phyloP scores from a whole-genome alignment of 2,329 filamentous ascomycete species.

The Amylocarpus encephaloides region DNA sequence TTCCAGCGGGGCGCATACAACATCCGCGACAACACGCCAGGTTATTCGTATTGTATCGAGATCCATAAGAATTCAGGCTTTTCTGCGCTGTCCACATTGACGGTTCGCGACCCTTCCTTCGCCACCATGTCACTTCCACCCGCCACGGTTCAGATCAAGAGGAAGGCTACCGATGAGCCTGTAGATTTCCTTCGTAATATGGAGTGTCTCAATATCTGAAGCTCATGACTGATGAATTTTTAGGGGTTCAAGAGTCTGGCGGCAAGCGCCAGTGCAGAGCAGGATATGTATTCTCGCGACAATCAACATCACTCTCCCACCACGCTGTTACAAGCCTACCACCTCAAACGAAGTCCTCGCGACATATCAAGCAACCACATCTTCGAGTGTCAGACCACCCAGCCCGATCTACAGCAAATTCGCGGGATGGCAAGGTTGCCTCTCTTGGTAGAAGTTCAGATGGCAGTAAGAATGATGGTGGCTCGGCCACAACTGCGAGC shows the following conservation, averaged over 20 bases:
- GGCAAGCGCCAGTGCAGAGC: conserved; percentile 23
- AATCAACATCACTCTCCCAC: conserved; percentile 11
- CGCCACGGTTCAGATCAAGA: conserved; percentile 28
- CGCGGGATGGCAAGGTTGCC: background rate
- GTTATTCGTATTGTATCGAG: background rate
- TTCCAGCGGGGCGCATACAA: no score
- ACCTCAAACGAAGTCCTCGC: conserved; percentile 6
- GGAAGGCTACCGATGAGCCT: conserved; percentile 31
- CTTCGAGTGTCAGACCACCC: conserved; percentile 3
- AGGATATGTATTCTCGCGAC: conserved; percentile 28
- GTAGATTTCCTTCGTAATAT: conserved; percentile 31
- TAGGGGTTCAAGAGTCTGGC: conserved; percentile 28
- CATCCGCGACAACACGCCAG: no score
- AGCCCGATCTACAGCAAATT: conserved; percentile 1
- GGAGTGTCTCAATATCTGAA: background rate
- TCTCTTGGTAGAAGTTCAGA: background rate
- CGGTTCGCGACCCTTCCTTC: background rate
- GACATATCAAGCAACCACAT: conserved; percentile 20
- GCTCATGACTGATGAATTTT: background rate
- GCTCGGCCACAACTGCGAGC: background rate
- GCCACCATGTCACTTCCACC: conserved; percentile 29
- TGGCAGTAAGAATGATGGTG: background rate
- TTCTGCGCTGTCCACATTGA: background rate
- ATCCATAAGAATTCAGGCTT: background rate
- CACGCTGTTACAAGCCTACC: conserved; percentile 1